Conservation (phyloP, 306 rosid genomes). For the Cicer arietinum region DNA sequence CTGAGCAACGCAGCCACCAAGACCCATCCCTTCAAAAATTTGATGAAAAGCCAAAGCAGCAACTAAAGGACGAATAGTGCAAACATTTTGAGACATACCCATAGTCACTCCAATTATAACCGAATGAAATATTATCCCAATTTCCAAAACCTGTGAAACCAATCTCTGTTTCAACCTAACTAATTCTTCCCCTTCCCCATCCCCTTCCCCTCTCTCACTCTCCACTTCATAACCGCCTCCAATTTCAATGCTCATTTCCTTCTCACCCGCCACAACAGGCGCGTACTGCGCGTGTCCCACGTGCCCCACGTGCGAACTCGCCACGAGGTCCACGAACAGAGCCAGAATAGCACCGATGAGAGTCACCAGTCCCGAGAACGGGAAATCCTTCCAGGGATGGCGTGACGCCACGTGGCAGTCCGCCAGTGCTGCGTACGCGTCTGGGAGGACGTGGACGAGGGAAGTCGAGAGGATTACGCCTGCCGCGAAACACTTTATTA, state of each 20-base stretch:
- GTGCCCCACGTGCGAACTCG: conserved; percentile 79
- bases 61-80: conserved; percentile 86
- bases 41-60: conserved; percentile 94
- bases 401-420: conserved; percentile 80
- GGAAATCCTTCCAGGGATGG: conserved; percentile 93
- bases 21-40: conserved; percentile 95
- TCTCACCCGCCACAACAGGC: conserved; percentile 54
- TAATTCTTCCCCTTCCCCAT: conserved; percentile 46
- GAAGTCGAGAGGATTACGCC: conserved; percentile 97
- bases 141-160: conserved; percentile 86
- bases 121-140: conserved; percentile 91
- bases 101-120: conserved; percentile 89
- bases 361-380: conserved; percentile 85
- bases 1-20: conserved; percentile 99
- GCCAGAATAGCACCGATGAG: conserved; percentile 68
- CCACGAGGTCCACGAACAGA: conserved; percentile 76
- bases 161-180: conserved; percentile 72
- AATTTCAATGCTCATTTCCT: conserved; percentile 43
- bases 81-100: conserved; percentile 97
- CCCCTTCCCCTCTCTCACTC: conserved; percentile 50
- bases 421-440: conserved; percentile 81
- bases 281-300: conserved; percentile 68
- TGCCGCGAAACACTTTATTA: conserved; percentile 92
- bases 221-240: conserved; percentile 20
- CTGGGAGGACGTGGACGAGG: conserved; percentile 95